These are phyloP conservation scores for Lachancea sp. DNA, from an alignment of 805 yeast genomes.

Conservation along the genomic window DNA sequence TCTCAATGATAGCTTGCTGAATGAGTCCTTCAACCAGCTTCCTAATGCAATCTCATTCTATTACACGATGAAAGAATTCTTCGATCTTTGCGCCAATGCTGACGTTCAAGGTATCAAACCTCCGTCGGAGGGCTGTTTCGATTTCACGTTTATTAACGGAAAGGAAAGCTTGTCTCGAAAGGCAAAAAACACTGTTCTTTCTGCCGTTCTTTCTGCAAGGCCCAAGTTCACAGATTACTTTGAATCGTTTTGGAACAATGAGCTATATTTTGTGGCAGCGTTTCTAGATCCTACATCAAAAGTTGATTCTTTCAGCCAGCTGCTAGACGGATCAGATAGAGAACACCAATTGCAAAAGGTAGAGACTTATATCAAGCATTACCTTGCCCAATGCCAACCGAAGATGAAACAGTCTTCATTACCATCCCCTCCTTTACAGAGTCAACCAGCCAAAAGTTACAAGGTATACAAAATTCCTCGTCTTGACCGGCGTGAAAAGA, in stretches of 20 bases:
- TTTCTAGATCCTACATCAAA: constrained; percentile 8
- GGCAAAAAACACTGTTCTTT: constrained; percentile 4
- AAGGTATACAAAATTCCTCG: not conserved
- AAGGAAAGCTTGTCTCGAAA: not conserved
- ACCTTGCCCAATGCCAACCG: not conserved
- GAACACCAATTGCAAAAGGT: not conserved
- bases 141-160: constrained; percentile 8
- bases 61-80: constrained; percentile 3
- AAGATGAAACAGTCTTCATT: not conserved
- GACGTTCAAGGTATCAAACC: not conserved
- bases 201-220: constrained; percentile 3
- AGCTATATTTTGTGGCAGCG: constrained; percentile 5
- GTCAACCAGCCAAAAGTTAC: not conserved
- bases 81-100: constrained; percentile 1
- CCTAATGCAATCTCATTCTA: constrained; percentile 2
- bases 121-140: not conserved
- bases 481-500: not conserved
- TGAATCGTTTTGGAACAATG: not conserved
- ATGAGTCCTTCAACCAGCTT: not conserved
- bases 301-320: not conserved
- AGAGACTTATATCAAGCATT: not conserved
- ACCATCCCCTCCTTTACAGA: not conserved
- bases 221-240: not conserved
- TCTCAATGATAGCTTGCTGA: not conserved
- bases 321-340: not conserved